Conservation (phyloP, 768 basidiomycete genomes). For the Lentinus brumalis region DNA sequence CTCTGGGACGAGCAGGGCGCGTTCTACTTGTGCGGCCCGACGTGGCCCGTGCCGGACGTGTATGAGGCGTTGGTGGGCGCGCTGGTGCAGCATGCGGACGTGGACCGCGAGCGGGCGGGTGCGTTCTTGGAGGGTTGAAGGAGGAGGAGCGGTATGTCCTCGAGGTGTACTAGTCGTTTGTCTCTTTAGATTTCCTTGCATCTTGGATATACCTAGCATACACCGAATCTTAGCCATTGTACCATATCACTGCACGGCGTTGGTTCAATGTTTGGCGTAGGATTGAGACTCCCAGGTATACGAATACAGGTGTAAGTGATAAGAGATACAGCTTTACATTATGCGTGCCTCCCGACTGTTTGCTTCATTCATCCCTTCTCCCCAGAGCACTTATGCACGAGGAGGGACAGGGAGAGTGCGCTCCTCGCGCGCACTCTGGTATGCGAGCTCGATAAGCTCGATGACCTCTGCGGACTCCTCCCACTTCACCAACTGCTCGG, state of each 20-base stretch:
- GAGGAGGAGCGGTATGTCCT: constrained; percentile 98
- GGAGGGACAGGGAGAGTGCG: constrained; percentile 41
- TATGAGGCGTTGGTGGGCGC: constrained; percentile 90
- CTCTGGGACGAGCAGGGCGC: constrained; percentile 73
- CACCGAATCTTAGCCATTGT: too few species aligned
- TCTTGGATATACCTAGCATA: background rate
- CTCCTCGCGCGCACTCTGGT: constrained; percentile 65
- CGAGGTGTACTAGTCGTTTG: constrained; percentile 56
- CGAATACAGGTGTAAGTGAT: too few species aligned
- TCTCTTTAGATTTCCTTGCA: background rate
- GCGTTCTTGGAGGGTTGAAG: constrained; percentile 86
- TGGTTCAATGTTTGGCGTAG: too few species aligned
- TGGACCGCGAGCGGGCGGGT: constrained; percentile 66
- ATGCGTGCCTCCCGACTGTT: too few species aligned
- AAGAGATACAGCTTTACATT: too few species aligned
- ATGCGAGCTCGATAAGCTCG: constrained; percentile 76
- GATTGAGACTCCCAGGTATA: too few species aligned
- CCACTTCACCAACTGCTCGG: constrained; percentile 66
- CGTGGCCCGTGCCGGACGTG: constrained; percentile 99
- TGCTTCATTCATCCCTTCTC: too few species aligned
- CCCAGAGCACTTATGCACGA: constrained; percentile 3
- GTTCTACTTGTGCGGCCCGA: constrained; percentile 97
- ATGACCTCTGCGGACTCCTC: constrained; percentile 71
- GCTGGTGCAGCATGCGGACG: constrained; percentile 69
- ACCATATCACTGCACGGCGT: too few species aligned